Evolutionary conservation across 768 basidiomycete genomes (phyloP).

Genomic region (Tephrocybe sp.): DNA sequence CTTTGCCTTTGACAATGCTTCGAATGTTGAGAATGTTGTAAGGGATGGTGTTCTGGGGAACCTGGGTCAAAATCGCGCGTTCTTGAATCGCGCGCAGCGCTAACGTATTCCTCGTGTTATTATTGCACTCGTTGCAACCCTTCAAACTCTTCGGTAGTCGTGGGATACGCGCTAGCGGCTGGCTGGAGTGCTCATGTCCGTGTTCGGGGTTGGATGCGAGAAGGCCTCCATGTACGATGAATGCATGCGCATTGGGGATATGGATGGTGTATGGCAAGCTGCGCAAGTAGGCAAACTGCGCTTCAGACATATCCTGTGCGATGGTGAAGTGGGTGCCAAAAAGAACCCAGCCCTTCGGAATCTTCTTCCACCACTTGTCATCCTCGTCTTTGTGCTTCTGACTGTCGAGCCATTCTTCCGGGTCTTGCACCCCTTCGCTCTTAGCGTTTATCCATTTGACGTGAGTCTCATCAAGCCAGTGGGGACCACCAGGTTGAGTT

Average conservation of each 20-base stretch:
- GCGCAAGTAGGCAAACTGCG: slow-evolving; percentile 70
- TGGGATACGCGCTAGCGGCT: slow-evolving; percentile 75
- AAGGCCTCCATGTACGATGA: slow-evolving; percentile 83
- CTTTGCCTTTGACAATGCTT: slow-evolving; percentile 42
- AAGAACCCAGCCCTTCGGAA: slow-evolving; percentile 73
- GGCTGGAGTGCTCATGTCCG: slow-evolving; percentile 46
- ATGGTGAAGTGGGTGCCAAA: slow-evolving; percentile 76
- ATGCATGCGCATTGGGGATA: slow-evolving; percentile 70
- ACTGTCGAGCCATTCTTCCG: slow-evolving; percentile 38
- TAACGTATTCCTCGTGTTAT: slow-evolving; percentile 27
- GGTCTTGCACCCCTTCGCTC: slow-evolving; percentile 31
- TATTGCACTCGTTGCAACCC: slow-evolving; percentile 2
- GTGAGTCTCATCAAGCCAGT: slow-evolving; percentile 60
- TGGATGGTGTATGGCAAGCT: slow-evolving; percentile 76
- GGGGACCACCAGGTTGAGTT: slow-evolving; percentile 38
- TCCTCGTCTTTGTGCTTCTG: slow-evolving; percentile 26
- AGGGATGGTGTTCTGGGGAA: slow-evolving; percentile 77
- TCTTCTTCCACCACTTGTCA: slow-evolving; percentile 43
- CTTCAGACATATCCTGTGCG: slow-evolving; percentile 63
- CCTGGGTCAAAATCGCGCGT: slow-evolving; percentile 55
- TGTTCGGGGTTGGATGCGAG: slow-evolving; percentile 69
- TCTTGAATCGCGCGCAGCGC: slow-evolving; percentile 64
- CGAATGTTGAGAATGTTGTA: slow-evolving; percentile 80
- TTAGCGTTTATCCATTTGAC: slow-evolving; percentile 37
- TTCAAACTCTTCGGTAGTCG: slow-evolving; percentile 23